Base-by-base conservation (phyloP, 78 protist genomes). In the Dictyostelium intermedium region DNA sequence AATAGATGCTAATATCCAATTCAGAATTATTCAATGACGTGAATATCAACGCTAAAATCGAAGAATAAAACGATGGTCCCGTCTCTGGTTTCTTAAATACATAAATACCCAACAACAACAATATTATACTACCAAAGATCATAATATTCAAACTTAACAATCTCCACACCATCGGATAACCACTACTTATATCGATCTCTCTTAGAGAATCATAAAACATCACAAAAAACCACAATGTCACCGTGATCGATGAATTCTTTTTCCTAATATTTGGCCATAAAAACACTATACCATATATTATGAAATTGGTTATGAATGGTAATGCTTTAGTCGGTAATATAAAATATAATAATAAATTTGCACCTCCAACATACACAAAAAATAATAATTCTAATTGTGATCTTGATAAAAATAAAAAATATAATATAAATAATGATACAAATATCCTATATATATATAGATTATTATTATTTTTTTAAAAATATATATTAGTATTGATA, bases 21-120 rank as follows among this genome's bases (percentile, higher is more conserved):
- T 89, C 87, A 1, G 83, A 60, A 9, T 80, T 89, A 27, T 60
- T 83, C 10, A 83, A 20, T 83, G 89, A 47, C 5, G 70, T 35
- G 39, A 78, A 79, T 41, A 87, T 43, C 32, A 87, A 16, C 43
- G 60, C 5, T 7, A 87, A 20, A 5, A 87, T 60, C 20, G 30
- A 27, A 8, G 74, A 87, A 45, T 76, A 87, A 45, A 78, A 60
- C 16, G 86, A 56, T 32, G 84, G 85, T 41, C 93, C 93, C 5
- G 85, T 87, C 35, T 87, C 93, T 39, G 93, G 93, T 79, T 87
- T 87, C 66, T 87, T 87, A 13, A 87, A 3, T 13, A 87, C 93
- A 45, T 87, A 87, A 4, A 87, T 87, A 10, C 93, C 93, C 18
- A 87, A 25, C 3, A 87, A 20, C 60, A 87, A 77, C 8, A 87